Percentiles rank a stretch among this genome's conserved stretches.
Evolutionary conservation across 148 eudicot genomes (phyloP).

Genomic region (Amaranthus hypochondriacus): DNA sequence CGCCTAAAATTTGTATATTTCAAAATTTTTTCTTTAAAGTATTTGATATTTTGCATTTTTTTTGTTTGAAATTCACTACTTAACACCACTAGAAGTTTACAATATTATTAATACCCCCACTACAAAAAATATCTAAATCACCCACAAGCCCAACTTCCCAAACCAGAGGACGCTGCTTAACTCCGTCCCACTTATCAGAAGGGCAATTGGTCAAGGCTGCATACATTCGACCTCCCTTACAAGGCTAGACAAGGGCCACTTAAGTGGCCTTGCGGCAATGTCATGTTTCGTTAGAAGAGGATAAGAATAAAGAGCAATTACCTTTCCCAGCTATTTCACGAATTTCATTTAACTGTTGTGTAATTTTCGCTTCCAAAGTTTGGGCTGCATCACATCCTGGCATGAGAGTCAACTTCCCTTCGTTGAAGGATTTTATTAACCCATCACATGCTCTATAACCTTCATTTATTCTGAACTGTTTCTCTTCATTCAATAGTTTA

Average conservation of each 20-base stretch:
- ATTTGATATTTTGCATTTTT: too few species aligned
- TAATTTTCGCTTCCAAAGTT: conserved; percentile 69
- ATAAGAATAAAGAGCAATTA: conserved; percentile 24
- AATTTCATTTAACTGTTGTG: conserved; percentile 47
- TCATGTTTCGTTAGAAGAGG: neutral
- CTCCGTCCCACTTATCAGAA: neutral
- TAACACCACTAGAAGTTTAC: too few species aligned
- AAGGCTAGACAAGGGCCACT: too few species aligned
- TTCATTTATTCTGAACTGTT: conserved; percentile 31
- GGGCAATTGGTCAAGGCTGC: too few species aligned
- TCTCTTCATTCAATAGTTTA: conserved; percentile 35
- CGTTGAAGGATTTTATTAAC: conserved; percentile 41
- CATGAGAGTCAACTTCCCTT: conserved; percentile 51
- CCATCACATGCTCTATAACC: conserved; percentile 51
- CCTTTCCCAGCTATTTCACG: conserved; percentile 66
- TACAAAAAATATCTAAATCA: too few species aligned
- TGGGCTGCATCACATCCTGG: conserved; percentile 83
- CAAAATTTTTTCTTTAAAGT: too few species aligned
- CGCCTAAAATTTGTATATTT: too few species aligned
- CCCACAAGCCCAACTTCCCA: neutral
- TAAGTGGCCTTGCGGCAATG: neutral
- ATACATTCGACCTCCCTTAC: too few species aligned
- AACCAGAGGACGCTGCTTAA: neutral
- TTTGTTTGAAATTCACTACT: too few species aligned
- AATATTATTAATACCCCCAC: too few species aligned